A percentile compares a stretch with the other conserved stretches of the same genome.
Evolutionary conservation across 176 grass and related monocot genomes (phyloP).

Genomic region (Tillandsia fasciculata): DNA sequence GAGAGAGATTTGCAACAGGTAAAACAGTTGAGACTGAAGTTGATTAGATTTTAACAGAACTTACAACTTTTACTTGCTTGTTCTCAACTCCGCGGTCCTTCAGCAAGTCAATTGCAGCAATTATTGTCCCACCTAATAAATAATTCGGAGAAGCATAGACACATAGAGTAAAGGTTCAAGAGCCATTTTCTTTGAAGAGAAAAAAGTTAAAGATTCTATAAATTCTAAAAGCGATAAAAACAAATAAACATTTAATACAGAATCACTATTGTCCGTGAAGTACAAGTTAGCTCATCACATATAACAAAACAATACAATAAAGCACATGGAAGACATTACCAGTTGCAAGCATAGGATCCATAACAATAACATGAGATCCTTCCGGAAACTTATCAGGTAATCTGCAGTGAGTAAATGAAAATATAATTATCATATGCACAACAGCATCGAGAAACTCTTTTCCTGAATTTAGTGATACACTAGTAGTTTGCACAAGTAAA

Average conservation of each 20-base stretch:
- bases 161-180: too few species aligned
- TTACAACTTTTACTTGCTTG: constrained; percentile 55
- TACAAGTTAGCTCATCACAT: not conserved
- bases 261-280: not conserved
- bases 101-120: constrained; percentile 53
- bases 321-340: constrained; percentile 26
- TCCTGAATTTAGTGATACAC: too few species aligned
- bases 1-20: not conserved
- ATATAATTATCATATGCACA: not conserved
- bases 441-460: too few species aligned
- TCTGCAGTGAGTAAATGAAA: constrained; percentile 26
- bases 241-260: constrained; percentile 4
- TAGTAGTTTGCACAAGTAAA: too few species aligned
- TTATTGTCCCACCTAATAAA: constrained; percentile 47
- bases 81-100: constrained; percentile 47
- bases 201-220: too few species aligned
- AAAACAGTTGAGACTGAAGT: not conserved
- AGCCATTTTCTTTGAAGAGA: too few species aligned
- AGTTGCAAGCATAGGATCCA: constrained; percentile 83
- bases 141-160: not conserved
- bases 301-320: not conserved
- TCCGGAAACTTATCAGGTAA: constrained; percentile 55
- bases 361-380: constrained; percentile 36
- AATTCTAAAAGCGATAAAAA: not conserved
- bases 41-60: constrained; percentile 14